Evolutionary conservation across 768 basidiomycete genomes (phyloP), one percentile per base, ranked within the genome.

Genomic region (Macrolepiota albuminosa): DNA sequence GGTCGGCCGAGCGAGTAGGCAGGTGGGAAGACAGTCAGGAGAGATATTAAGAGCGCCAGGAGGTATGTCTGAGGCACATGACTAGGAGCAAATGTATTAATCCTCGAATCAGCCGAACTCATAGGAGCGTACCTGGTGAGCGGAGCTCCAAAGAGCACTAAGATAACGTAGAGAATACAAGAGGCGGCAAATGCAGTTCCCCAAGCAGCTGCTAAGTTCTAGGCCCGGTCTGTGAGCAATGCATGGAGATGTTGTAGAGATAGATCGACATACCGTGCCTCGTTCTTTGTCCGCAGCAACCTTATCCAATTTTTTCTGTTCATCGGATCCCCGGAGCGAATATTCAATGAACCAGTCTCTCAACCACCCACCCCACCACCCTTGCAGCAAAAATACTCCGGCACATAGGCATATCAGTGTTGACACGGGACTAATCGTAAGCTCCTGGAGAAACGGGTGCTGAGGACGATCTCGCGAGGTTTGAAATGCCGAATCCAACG

Each of bases 91-190:
- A 54, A 9, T 46, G 16, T 37, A 36, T 54, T 18, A 56, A 43
- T 26, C 24, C 50, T 34, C n/a, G 39, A 62, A 14, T 63, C 52
- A 67, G 65, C 58, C 69, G 68, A 54, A 36, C 6, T 48, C n/a
- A 40, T 62, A 4, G 57, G 24, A 26, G 57, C 54, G 53, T 37
- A 88, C 88, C 80, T 83, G 34, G 75, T 63, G 16, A 89, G 63
- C 4, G 91, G 89, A 10, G 93, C 91, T 0, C 94, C 93, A 63
- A 96, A 87, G 16, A 91, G 67, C 16, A 93, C 71, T 0, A 87
- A 64, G 2, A 84, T 54, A 48, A 69, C 64, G 61, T 87, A 78
- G n/a, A 84, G 70, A 11, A 74, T 64, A 11, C 82, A 40, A 2
- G 88, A 78, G 1, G 75, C 72, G 10, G 73, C 71, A 3, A 84